Conservation (phyloP, 768 basidiomycete genomes). For the Panellus pusillus region DNA sequence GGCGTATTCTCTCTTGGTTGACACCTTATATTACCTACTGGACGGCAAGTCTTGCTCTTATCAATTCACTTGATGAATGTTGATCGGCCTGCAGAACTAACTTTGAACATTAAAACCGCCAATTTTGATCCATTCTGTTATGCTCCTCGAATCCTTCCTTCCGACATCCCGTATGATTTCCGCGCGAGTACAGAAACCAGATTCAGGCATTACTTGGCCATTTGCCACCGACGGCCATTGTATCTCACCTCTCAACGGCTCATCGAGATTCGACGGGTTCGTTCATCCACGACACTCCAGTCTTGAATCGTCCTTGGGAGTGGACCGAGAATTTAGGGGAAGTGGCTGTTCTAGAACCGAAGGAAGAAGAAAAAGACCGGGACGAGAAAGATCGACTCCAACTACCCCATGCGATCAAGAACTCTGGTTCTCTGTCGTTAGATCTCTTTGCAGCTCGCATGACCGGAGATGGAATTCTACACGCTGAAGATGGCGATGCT, state of each 20-base stretch:
- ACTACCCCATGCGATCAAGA: conserved; percentile 48
- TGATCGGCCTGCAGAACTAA: conserved; percentile 50
- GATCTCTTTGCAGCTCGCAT: conserved; percentile 66
- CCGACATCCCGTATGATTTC: conserved; percentile 55
- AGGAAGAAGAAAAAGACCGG: conserved; percentile 41
- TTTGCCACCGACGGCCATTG: conserved; percentile 48
- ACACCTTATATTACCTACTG: conserved; percentile 71
- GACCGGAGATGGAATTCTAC: conserved; percentile 59
- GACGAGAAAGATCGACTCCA: conserved; percentile 40
- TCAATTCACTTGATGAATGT: not conserved
- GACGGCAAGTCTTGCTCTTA: conserved; percentile 53
- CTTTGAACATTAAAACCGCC: conserved; percentile 53
- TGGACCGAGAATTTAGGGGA: conserved; percentile 82
- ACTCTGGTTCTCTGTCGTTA: conserved; percentile 69
- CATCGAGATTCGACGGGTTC: conserved; percentile 57
- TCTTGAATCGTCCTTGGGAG: conserved; percentile 82
- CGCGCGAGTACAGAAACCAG: conserved; percentile 56
- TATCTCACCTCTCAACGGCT: conserved; percentile 58
- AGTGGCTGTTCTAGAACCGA: conserved; percentile 41
- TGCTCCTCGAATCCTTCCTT: conserved; percentile 53
- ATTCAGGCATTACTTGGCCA: conserved; percentile 59
- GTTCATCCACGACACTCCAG: conserved; percentile 47
- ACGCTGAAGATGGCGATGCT: conserved; percentile 31
- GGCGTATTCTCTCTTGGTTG: conserved; percentile 65
- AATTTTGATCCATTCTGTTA: conserved; percentile 63